These are phyloP conservation scores for Tetrahymena elliotti DNA, from an alignment of 73 alveolate genomes.

Conservation along the genomic window DNA sequence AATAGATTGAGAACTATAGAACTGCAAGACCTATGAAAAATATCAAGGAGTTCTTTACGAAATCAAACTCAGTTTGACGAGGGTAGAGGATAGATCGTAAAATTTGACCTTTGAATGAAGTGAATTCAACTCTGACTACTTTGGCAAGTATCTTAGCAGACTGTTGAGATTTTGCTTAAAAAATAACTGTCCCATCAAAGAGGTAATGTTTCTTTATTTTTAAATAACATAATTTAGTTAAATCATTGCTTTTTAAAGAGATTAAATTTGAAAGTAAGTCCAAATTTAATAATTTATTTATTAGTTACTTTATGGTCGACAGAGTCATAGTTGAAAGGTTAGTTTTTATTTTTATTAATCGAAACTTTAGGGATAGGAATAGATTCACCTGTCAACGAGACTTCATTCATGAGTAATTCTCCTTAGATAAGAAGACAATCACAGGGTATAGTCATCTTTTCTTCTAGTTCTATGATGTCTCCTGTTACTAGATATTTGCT, in stretches of 20 bases:
- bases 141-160: background rate
- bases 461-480: slow-evolving; percentile 17
- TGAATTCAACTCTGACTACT: slow-evolving; percentile 38
- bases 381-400: slow-evolving; percentile 66
- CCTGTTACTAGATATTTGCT: slow-evolving; percentile 28
- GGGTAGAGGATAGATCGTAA: slow-evolving; percentile 32
- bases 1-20: background rate
- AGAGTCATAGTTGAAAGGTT: background rate
- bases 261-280: background rate
- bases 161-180: background rate
- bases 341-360: background rate
- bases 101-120: slow-evolving; percentile 33
- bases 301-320: background rate
- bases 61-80: background rate
- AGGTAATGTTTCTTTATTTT: slow-evolving; percentile 10
- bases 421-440: slow-evolving; percentile 64
- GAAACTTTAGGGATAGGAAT: slow-evolving; percentile 58
- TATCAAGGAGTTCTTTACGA: slow-evolving; percentile 2
- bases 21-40: background rate
- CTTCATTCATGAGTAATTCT: slow-evolving; percentile 59
- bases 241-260: too few relatives aligned
- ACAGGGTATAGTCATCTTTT: slow-evolving; percentile 52
- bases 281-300: background rate
- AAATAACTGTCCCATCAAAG: slow-evolving; percentile 27
- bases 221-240: background rate